These are phyloP conservation scores for Solanum hybrid DNA, from an alignment of 305 asterid genomes.

Conservation along the genomic window DNA sequence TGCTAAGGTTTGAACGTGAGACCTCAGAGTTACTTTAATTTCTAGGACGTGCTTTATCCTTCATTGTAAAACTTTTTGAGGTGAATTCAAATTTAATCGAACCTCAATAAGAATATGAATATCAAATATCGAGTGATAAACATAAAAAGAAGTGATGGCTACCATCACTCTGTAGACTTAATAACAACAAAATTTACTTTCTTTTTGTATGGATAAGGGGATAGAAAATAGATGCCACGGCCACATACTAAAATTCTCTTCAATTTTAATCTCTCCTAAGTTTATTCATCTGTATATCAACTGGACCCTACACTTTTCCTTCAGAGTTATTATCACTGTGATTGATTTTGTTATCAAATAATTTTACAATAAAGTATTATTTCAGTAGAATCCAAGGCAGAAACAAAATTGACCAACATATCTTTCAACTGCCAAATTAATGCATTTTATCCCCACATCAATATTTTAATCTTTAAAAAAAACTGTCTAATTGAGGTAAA, in stretches of 20 bases:
- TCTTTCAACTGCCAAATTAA: not conserved
- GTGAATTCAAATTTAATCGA: not conserved
- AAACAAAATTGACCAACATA: not conserved
- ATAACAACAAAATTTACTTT: not conserved
- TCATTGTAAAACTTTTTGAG: rapidly evolving
- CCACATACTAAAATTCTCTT: not conserved
- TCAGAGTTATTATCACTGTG: not conserved
- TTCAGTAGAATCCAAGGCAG: constrained; percentile 1
- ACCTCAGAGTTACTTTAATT: not conserved
- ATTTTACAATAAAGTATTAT: not conserved
- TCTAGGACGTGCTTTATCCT: too few species aligned
- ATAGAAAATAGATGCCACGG: not conserved
- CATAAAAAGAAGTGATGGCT: not conserved
- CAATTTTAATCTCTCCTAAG: not conserved
- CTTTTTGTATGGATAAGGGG: not conserved
- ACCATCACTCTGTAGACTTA: not conserved
- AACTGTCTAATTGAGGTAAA: not conserved
- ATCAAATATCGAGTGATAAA: not conserved
- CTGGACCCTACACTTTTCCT: not conserved
- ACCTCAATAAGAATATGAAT: not conserved
- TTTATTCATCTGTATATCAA: not conserved
- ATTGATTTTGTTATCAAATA: not conserved
- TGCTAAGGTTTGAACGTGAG: not conserved
- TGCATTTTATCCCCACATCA: not conserved
- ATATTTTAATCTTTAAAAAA: not conserved